These are phyloP conservation scores for Xerocomellus intermedius DNA, from an alignment of 768 basidiomycete genomes.

Conservation along the genomic window DNA sequence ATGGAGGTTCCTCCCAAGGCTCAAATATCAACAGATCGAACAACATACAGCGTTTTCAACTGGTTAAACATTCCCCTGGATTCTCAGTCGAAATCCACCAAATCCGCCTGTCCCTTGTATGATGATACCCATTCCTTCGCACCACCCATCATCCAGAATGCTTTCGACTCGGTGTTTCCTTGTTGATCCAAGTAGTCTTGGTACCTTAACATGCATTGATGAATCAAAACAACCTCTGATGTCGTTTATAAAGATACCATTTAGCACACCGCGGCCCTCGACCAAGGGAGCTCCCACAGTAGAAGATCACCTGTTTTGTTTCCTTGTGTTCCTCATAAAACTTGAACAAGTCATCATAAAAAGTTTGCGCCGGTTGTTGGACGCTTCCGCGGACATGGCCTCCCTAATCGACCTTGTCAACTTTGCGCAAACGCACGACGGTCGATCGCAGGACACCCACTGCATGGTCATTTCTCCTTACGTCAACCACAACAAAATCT, in stretches of 20 bases:
- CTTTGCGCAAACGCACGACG: background rate
- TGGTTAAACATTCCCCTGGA: background rate
- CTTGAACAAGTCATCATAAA: conserved; percentile 42
- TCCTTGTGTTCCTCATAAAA: conserved; percentile 43
- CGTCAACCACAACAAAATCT: conserved; percentile 48
- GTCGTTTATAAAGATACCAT: conserved; percentile 38
- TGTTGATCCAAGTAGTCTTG: conserved; percentile 44
- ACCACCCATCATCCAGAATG: conserved; percentile 44
- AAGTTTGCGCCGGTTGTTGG: conserved; percentile 50
- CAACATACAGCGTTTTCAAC: background rate
- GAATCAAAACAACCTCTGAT: background rate
- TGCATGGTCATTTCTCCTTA: conserved; percentile 45
- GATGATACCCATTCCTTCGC: conserved; percentile 37
- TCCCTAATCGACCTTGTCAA: conserved; percentile 35
- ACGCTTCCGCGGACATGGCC: conserved; percentile 53
- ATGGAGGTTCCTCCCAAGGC: background rate
- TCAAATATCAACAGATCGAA: background rate
- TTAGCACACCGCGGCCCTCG: conserved; percentile 54
- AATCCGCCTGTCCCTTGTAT: conserved; percentile 30
- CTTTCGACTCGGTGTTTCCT: conserved; percentile 34
- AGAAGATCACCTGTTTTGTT: conserved; percentile 48
- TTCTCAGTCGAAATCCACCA: conserved; percentile 22
- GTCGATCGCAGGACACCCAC: conserved; percentile 28
- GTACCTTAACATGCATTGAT: conserved; percentile 37
- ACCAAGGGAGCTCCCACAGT: conserved; percentile 51